Base-by-base conservation (phyloP, 2,329 filamentous ascomycete genomes). In the Colletotrichum sp. region DNA sequence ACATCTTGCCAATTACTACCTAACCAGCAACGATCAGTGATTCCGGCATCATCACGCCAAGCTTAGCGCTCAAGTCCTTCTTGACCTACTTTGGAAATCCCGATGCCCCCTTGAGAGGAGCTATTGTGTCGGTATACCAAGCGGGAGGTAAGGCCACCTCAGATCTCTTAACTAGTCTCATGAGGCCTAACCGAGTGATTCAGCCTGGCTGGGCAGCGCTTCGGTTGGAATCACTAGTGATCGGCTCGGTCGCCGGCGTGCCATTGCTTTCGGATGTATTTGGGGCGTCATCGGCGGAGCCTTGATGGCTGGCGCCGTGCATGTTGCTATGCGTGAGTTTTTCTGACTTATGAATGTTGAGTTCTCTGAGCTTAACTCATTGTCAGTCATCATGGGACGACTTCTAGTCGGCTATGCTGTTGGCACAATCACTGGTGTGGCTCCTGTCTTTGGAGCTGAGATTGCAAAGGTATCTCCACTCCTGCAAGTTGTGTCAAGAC, bases 1-100 rank as follows among this genome's bases (percentile, higher is more conserved):
- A 2, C 4, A 16, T 18, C 4, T 24, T 30, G 3, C 13, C 26
- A 14, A 10, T 10, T 12, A 59, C 66, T 73, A 30, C 28, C 28
- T 30, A 7, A 67, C 73, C 6, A 55, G 36, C 8, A 18, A 13
- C 64, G 67, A 68, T n/a, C 63, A 86, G 85, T 69, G 85, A 86
- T 74, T 86, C 85, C 7, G 85, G 85, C 4, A 86, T 86, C 67
- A 86, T 86, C 63, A 86, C 85, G 0, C 85, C 85, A 2, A 86
- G 83, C 68, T 75, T 86, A 4, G 85, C 84, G 1, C 75, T 86
- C 30, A 79, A 75, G 4, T 84, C 84, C 0, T 86, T 86, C 43
- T 67, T 83, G 12, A 61, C 39, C 0, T 84, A 86, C 72, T 86
- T 86, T 6, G 81, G 81, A 8, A 81, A 82, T 3, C 84, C 84